phyloP scores from a whole-genome alignment of 352 stramenopile species.

The Albugo laibachii region DNA sequence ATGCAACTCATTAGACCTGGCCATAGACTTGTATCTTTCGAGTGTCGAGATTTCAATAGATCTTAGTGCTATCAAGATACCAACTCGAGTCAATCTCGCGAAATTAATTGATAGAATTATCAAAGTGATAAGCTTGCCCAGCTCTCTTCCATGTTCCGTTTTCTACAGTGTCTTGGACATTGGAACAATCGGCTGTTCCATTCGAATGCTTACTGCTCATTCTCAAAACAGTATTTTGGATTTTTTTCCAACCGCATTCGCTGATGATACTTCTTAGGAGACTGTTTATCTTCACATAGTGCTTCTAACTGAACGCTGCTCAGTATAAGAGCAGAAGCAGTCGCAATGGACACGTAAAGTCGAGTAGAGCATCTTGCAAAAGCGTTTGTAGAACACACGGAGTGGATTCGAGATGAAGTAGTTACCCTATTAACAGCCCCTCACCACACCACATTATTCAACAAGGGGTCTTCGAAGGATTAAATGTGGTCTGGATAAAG shows the following conservation, averaged over 20 bases:
- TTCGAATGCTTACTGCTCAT: not conserved
- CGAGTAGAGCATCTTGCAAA: conserved; percentile 45
- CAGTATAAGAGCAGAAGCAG: conserved; percentile 29
- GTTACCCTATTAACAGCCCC: conserved; percentile 76
- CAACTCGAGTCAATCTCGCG: too few species aligned
- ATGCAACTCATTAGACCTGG: too few species aligned
- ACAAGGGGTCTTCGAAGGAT: conserved; percentile 11
- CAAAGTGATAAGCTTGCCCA: too few species aligned
- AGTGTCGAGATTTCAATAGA: too few species aligned
- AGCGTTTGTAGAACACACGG: conserved; percentile 75
- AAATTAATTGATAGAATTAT: too few species aligned
- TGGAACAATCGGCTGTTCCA: not conserved
- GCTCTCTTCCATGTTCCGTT: too few species aligned
- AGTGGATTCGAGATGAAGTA: conserved; percentile 47
- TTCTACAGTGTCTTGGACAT: not conserved
- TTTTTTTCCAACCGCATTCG: conserved; percentile 7
- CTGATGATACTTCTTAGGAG: conserved; percentile 47
- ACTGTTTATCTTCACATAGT: not conserved
- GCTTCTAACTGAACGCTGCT: conserved; percentile 3
- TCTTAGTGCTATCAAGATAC: too few species aligned
- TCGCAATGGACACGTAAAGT: conserved; percentile 27
- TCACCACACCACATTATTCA: conserved; percentile 8
- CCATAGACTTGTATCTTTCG: too few species aligned
- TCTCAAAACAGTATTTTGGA: not conserved
- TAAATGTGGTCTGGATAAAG: conserved; percentile 9